Base-by-base conservation (phyloP, 495 filamentous ascomycete species). In the Annulohypoxylon moriforme region DNA sequence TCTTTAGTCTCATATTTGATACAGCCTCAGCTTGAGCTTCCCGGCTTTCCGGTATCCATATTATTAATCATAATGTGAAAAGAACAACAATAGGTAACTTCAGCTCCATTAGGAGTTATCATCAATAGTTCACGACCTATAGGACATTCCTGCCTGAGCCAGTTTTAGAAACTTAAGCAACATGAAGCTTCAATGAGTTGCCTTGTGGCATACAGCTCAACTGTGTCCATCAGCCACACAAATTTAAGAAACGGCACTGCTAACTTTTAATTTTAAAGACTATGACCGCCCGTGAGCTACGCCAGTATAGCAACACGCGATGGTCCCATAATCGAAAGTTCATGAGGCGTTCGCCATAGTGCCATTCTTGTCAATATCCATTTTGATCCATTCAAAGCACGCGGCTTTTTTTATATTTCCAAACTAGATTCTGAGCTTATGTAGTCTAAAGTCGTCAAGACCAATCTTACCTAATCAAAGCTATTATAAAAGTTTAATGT, bases 261-360 rank as follows among this genome's bases (percentile, higher is more conserved):
- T n/a, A 4, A n/a, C 1, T n/a, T 3, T 52, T 4, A 29, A 52
- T 27, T 27, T 29, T 29, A 29, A 29, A 29, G 4, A 11, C 24
- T 4, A 52, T n/a, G 24, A 27, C 47, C 24, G 14, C 18, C 11
- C 20, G 4, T 16, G 5, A 18, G 40, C 20, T 52, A 29, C 29
- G 25, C 47, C 47, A n/a, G 4, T 27, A 7, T 11, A 34, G 1
- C 50, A 20, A 34, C 27, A n/a, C 29, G 8, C 8, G 7, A 33
- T 34, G 14, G 50, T 34, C 29, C 50, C 50, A 55, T 55, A 20
- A 55, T 55, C 50, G 50, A 55, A 55, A 55, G 50, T 55, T 55
- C 29, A 55, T 50, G 22, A 55, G 14, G 16, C 33, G 55, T 42
- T 25, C 18, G 27, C 13, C 55, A 40, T 27, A 58, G 33, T 25